Conservation (phyloP, 2,329 filamentous ascomycete genomes). For the Alternaria novae-zelandiae region DNA sequence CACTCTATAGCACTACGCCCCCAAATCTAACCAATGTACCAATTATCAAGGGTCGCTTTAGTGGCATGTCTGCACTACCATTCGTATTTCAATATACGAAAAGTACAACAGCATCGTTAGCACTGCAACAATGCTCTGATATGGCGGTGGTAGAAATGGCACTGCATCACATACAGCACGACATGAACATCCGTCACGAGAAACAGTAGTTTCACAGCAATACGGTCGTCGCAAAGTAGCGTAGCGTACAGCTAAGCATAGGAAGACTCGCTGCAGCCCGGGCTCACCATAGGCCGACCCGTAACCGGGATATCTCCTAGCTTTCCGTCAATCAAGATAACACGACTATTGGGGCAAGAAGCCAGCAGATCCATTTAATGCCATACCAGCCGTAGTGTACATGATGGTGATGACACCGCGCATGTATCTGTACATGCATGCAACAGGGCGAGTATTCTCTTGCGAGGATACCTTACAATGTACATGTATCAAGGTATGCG, state of each 20-base stretch:
- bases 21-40: not conserved
- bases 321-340: not conserved
- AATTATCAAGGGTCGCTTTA: not conserved
- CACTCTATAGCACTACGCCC: not conserved
- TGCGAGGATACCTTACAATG: not conserved
- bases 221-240: not conserved
- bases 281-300: not conserved
- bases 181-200: not conserved
- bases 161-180: not conserved
- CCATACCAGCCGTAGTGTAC: not conserved
- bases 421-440: not conserved
- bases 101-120: not conserved
- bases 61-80: not conserved
- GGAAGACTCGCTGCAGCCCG: not conserved
- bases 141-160: not conserved
- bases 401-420: not conserved
- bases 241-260: not conserved
- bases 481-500: conserved; percentile 1
- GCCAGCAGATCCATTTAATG: not conserved
- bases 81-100: not conserved
- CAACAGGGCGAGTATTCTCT: not conserved
- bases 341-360: not conserved
- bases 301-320: not conserved
- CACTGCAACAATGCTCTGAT: not conserved
- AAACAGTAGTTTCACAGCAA: not conserved